Evolutionary conservation across 345 rosid species (phyloP).

Genomic region (Hevea brasiliensis): DNA sequence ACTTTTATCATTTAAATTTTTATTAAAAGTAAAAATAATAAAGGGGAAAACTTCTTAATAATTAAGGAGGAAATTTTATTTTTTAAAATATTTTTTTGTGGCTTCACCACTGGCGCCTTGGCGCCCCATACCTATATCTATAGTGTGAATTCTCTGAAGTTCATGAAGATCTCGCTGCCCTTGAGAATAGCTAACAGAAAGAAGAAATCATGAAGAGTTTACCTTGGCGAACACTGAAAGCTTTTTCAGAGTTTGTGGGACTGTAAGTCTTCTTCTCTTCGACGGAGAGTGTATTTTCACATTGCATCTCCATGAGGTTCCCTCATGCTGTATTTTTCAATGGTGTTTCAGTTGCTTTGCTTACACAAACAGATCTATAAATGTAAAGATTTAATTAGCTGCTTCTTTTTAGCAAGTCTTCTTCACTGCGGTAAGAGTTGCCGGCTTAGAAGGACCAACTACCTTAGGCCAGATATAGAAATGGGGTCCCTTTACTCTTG

Average conservation of each 20-base stretch:
- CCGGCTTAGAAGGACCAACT: slow-evolving; percentile 94
- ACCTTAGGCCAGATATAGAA: slow-evolving; percentile 94
- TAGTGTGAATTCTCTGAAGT: too few relatives aligned
- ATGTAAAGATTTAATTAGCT: too few relatives aligned
- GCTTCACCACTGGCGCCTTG: too few relatives aligned
- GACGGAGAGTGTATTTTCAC: slow-evolving; percentile 57
- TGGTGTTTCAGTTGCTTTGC: neutral
- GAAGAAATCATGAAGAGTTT: neutral
- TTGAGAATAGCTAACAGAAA: too few relatives aligned
- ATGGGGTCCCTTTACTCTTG: slow-evolving; percentile 80
- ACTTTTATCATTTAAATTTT: too few relatives aligned
- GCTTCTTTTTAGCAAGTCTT: slow-evolving; percentile 48
- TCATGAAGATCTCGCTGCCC: too few relatives aligned
- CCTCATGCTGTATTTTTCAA: too few relatives aligned
- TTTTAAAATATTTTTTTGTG: too few relatives aligned
- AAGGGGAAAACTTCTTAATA: too few relatives aligned
- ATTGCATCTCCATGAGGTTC: slow-evolving; percentile 33
- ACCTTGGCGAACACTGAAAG: slow-evolving; percentile 84
- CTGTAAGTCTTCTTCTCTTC: slow-evolving; percentile 59
- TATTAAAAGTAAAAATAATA: too few relatives aligned
- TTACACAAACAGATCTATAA: neutral
- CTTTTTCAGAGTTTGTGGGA: slow-evolving; percentile 81
- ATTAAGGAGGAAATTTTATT: too few relatives aligned
- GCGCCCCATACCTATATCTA: too few relatives aligned
- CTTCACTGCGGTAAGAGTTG: slow-evolving; percentile 98